phyloP scores from a whole-genome alignment of 176 grass and related monocot species.

The Eleusine indica region DNA sequence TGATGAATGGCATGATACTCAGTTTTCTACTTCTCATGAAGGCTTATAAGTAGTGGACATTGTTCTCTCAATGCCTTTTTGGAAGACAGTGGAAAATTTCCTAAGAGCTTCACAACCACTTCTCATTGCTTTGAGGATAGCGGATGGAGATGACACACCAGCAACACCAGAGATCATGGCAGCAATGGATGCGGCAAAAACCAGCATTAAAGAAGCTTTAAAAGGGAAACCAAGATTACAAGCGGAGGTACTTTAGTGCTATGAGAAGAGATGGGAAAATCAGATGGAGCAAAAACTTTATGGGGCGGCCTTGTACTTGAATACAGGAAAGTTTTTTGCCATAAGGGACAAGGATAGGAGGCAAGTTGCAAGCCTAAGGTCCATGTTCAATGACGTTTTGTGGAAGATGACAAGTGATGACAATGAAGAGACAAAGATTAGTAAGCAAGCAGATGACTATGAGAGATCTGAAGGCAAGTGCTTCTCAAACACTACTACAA shows the following conservation, averaged over 20 bases:
- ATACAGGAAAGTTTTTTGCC: not conserved
- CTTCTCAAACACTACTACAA: not conserved
- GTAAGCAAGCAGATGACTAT: constrained; percentile 3
- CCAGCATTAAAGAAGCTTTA: no score
- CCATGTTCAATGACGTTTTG: constrained; percentile 4
- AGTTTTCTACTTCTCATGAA: no score
- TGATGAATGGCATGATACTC: not conserved
- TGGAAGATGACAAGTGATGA: not conserved
- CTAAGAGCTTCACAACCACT: not conserved
- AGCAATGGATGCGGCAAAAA: no score
- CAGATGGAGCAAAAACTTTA: constrained; percentile 13
- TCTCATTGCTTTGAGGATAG: not conserved
- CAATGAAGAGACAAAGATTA: not conserved
- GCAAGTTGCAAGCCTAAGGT: not conserved
- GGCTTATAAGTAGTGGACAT: not conserved
- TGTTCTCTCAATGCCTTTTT: not conserved
- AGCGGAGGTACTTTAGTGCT: not conserved
- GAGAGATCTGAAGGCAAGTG: not conserved
- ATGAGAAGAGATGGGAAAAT: not conserved
- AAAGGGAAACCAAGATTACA: no score
- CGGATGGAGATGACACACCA: not conserved
- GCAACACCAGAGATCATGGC: no score
- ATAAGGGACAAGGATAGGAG: not conserved
- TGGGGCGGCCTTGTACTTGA: not conserved
- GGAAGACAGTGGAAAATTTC: not conserved